Evolutionary conservation across 2,329 filamentous ascomycete genomes (phyloP), one percentile per base, ranked within the genome.

Genomic region (Fusarium sp.): DNA sequence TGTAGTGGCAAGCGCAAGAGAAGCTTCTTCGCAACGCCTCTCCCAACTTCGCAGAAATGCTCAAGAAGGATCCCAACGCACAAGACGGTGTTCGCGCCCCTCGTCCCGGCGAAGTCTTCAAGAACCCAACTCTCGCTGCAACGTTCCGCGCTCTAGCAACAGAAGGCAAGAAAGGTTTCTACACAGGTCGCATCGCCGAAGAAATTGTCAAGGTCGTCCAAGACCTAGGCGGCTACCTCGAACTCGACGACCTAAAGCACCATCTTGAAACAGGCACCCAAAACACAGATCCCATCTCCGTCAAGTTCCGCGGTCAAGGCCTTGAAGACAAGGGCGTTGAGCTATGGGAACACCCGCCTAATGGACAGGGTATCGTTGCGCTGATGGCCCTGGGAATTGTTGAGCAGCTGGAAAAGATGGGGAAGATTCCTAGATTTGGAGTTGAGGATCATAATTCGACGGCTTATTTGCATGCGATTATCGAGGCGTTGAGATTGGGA

Each of bases 331-430:
- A 83, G 14, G 89, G 89, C 12, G 86, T 98, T 43, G 90, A 97
- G 76, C 83, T 99, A 1, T 98, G 95, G 95, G 96, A 99, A 77
- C 95, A 98, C 77, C 94, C 95, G 37, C 96, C 96, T 11, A 98
- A 98, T 75, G 94, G 96, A 0, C 96, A 98, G 80, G 96, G 96
- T 3, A 94, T 98, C 69, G 93, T 98, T 4, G 96, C 96, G 0
- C 83, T 98, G 32, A 97, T 98, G 91, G 93, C 96, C 0, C 84
- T 99, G 1, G 96, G 96, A 2, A 97, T 98, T 71, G 84, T 99
- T 50, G 90, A 98, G 78, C 90, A 94, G 77, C 86, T 98, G 2
- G 93, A 97, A 80, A 88, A 89, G 63, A 83, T 86, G 18, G 91
- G 91, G 41, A 89, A 89, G 74, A 93, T 98, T 63, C 89, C 91